Evolutionary conservation across 139 green algal genomes (phyloP), one percentile per base, ranked within the genome.

Genomic region (Chlamydomonas schloesseri): DNA sequence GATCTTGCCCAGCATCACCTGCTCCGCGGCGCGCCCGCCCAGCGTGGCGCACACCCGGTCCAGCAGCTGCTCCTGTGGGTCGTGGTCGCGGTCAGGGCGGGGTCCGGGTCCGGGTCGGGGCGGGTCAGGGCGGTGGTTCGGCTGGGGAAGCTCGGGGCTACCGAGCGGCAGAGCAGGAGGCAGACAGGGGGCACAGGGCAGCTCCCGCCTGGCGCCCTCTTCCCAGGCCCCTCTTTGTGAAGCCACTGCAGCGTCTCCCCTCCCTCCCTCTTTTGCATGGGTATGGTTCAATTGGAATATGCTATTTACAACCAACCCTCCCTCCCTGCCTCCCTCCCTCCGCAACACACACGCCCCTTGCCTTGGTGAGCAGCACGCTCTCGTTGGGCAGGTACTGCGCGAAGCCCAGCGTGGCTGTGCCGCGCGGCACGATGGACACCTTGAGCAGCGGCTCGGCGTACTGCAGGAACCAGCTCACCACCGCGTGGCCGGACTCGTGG

Each of bases 311-410:
- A n/a, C n/a, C n/a, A n/a, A n/a, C n/a, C n/a, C 62, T 33, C 26
- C 62, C 62, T 31, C 24, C 62, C 62, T 18, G 26, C n/a, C 28
- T 23, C 13, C 62, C 24, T 33, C 62, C 62, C 26, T 11, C 28
- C 20, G n/a, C 60, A 37, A 34, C 23, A 0, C 46, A 14, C 70
- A 46, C 29, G 2, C 73, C 57, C 42, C 77, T 62, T 74, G 57
- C 78, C 89, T 93, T 96, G 5, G 97, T 99, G 88, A 97, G 95
- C 82, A 99, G 94, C 87, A 99, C 88, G 91, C 98, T 98, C 89
- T 99, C 98, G 82, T 97, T 99, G 46, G 98, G 98, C 73, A 99
- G 95, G 95, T 99, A 99, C 95, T 99, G 98, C 33, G 98, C 98
- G 91, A 99, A 99, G 71, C 98, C 98, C 36, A 99, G 93, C 29